Evolutionary conservation across 31 red algal genomes (phyloP).

Genomic region (Endocladia muricata): DNA sequence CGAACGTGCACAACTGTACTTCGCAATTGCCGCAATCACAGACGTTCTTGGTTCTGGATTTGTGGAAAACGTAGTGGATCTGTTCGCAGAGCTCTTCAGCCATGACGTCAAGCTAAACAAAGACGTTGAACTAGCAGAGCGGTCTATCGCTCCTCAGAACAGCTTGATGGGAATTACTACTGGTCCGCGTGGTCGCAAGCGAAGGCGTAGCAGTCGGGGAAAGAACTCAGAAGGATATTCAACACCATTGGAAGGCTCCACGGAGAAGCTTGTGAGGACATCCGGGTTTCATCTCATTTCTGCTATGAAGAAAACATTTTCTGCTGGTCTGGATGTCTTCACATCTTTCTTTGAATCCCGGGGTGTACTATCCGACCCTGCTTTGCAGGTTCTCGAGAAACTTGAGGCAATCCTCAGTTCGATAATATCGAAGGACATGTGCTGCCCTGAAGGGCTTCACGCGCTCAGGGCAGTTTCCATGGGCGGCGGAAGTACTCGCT

Average conservation of each 20-base stretch:
- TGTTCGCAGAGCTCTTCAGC: neutral
- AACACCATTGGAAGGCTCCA: too few species aligned
- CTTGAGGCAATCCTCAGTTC: neutral
- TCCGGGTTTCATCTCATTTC: too few species aligned
- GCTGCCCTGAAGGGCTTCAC: too few species aligned
- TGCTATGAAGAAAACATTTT: too few species aligned
- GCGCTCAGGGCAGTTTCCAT: slow-evolving; percentile 25
- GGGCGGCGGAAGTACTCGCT: slow-evolving; percentile 36
- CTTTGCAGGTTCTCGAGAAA: neutral
- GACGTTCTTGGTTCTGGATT: neutral
- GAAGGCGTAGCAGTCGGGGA: too few species aligned
- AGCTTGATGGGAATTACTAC: too few species aligned
- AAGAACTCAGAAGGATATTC: too few species aligned
- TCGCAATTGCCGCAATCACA: neutral
- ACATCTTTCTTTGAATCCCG: neutral
- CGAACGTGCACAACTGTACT: neutral
- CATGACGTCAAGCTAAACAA: neutral
- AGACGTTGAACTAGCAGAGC: neutral
- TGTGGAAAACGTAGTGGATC: neutral
- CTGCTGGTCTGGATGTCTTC: neutral
- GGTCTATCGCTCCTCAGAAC: too few species aligned
- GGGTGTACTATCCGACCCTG: neutral
- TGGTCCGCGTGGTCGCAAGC: too few species aligned
- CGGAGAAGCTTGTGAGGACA: too few species aligned
- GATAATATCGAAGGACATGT: neutral